A percentile compares a stretch with the other conserved stretches of the same genome.
Evolutionary conservation across 202 grass and related monocot genomes (phyloP).

Genomic region (Setaria viridis): DNA sequence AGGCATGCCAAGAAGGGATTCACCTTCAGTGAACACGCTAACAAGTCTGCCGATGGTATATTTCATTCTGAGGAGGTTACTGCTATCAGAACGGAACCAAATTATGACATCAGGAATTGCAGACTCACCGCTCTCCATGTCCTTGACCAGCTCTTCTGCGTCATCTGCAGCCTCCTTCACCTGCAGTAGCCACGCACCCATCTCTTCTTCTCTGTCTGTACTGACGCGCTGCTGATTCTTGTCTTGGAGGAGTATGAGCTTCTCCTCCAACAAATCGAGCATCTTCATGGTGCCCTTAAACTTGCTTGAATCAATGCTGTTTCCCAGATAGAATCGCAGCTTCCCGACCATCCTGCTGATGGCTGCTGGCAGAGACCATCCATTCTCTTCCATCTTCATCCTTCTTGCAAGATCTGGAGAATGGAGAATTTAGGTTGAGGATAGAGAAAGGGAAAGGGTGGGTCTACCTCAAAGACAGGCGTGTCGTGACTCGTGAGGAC

Average conservation of each 20-base stretch:
- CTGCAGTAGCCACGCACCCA: neutral
- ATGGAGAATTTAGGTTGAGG: neutral
- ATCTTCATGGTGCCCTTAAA: conserved; percentile 27
- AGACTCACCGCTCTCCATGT: conserved; percentile 22
- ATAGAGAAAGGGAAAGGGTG: neutral
- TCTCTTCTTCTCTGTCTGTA: conserved; percentile 23
- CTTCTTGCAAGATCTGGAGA: conserved; percentile 2
- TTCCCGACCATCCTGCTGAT: conserved; percentile 1
- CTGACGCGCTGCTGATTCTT: neutral
- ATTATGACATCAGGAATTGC: neutral
- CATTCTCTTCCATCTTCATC: neutral
- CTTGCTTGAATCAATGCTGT: neutral
- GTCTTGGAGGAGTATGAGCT: neutral
- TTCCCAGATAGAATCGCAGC: conserved; percentile 30
- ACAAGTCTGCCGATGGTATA: conserved; percentile 28
- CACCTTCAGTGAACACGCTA: conserved; percentile 10
- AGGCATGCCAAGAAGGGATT: neutral
- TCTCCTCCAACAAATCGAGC: conserved; percentile 32
- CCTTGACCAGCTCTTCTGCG: conserved; percentile 29
- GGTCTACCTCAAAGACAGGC: neutral
- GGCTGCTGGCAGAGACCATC: neutral
- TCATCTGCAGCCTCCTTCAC: conserved; percentile 27
- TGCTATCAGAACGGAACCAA: conserved; percentile 13
- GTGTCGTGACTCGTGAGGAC: neutral
- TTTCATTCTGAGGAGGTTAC: conserved; percentile 10